A percentile compares a stretch with the other conserved stretches of the same genome.
Conservation (phyloP, 352 stramenopile species). For the Aphanomyces astaci region DNA sequence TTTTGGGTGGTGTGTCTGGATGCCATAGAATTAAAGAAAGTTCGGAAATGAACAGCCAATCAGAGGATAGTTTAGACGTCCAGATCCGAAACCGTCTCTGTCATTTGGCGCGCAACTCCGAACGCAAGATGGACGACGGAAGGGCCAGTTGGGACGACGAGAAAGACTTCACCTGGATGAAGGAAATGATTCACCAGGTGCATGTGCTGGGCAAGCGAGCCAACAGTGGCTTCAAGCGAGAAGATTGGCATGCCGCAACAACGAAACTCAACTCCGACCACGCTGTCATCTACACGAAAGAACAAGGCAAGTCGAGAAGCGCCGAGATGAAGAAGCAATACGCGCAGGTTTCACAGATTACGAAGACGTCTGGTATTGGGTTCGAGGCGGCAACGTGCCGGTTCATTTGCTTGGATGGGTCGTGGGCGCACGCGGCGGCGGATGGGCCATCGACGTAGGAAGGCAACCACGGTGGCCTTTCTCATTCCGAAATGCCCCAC, state of each 20-base stretch:
- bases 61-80: no score
- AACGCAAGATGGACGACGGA: background rate
- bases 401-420: background rate
- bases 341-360: background rate
- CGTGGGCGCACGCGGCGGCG: no score
- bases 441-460: no score
- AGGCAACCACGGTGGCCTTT: no score
- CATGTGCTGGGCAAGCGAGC: background rate
- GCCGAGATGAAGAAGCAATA: constrained; percentile 2
- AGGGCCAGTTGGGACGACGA: background rate
- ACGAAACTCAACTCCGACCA: background rate
- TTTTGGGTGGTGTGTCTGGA: no score
- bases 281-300: background rate
- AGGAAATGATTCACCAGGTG: background rate
- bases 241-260: background rate
- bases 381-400: background rate
- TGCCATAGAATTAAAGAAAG: no score
- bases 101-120: no score
- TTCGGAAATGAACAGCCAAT: no score
- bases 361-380: background rate
- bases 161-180: background rate
- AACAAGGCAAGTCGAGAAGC: background rate
- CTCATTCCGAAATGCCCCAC: no score
- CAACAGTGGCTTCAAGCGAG: background rate
- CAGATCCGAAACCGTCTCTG: no score